Conservation (phyloP, 2,329 filamentous ascomycete genomes). For the Diaporthe nobilis region DNA sequence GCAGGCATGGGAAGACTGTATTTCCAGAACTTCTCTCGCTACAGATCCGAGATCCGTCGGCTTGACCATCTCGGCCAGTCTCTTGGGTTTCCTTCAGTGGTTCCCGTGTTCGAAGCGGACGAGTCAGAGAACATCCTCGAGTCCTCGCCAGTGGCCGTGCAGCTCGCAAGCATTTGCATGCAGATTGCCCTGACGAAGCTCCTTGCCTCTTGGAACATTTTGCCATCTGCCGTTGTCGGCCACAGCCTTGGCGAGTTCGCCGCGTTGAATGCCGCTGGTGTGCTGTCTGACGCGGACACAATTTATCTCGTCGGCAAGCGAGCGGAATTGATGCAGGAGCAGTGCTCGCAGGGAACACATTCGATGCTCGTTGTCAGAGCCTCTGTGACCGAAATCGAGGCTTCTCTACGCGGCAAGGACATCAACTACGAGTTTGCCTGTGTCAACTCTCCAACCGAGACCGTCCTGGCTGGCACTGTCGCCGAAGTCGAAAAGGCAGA, state of each 20-base stretch:
- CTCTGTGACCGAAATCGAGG: slow-evolving; percentile 64
- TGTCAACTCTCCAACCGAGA: slow-evolving; percentile 81
- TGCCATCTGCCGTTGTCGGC: slow-evolving; percentile 61
- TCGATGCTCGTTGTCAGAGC: slow-evolving; percentile 66
- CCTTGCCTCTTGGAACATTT: slow-evolving; percentile 68
- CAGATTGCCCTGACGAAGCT: slow-evolving; percentile 70
- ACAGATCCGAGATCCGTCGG: slow-evolving; percentile 59
- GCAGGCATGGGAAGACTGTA: slow-evolving; percentile 62
- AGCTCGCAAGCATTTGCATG: slow-evolving; percentile 67
- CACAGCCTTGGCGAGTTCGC: slow-evolving; percentile 57
- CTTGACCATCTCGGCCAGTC: slow-evolving; percentile 66
- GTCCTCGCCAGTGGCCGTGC: slow-evolving; percentile 64
- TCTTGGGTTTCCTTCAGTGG: slow-evolving; percentile 68
- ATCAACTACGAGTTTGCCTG: slow-evolving; percentile 71
- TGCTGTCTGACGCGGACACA: slow-evolving; percentile 78
- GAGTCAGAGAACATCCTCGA: slow-evolving; percentile 56
- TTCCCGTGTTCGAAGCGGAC: slow-evolving; percentile 63
- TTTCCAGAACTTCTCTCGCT: slow-evolving; percentile 47
- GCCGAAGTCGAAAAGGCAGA: slow-evolving; percentile 61
- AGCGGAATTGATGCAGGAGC: slow-evolving; percentile 73
- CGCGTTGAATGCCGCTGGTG: slow-evolving; percentile 77
- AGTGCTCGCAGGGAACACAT: slow-evolving; percentile 76
- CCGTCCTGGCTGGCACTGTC: slow-evolving; percentile 72
- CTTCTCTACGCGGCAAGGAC: slow-evolving; percentile 61
- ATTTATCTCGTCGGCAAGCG: slow-evolving; percentile 79